phyloP scores from a whole-genome alignment of 495 filamentous ascomycete species.

The Bombardia bombarda region DNA sequence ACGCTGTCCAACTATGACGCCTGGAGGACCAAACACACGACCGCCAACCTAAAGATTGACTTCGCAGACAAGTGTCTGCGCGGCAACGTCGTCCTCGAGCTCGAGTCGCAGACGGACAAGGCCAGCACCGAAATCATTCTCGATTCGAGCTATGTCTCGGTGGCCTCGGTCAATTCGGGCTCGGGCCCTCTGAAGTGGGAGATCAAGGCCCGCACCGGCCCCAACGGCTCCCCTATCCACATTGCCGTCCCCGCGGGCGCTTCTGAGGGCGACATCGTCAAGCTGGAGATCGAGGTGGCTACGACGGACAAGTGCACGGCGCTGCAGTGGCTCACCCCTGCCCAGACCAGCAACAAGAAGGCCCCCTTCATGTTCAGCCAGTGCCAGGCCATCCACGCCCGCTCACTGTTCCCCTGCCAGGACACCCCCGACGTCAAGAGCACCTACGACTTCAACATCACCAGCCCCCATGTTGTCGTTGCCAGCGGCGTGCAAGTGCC shows the following conservation, averaged over 20 bases:
- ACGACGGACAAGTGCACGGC: slow-evolving; percentile 87
- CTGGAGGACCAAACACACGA: slow-evolving; percentile 74
- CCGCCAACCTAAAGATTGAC: slow-evolving; percentile 68
- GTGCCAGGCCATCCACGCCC: slow-evolving; percentile 91
- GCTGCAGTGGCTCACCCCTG: slow-evolving; percentile 84
- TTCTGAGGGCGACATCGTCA: slow-evolving; percentile 52
- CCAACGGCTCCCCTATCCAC: slow-evolving; percentile 72
- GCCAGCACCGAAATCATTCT: slow-evolving; percentile 69
- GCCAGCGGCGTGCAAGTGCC: slow-evolving; percentile 74
- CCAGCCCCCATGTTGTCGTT: slow-evolving; percentile 77
- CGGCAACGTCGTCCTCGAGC: slow-evolving; percentile 65
- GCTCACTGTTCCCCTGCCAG: slow-evolving; percentile 92
- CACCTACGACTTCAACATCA: slow-evolving; percentile 80
- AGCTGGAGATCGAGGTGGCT: slow-evolving; percentile 48
- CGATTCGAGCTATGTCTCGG: slow-evolving; percentile 74
- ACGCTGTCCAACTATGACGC: slow-evolving; percentile 86
- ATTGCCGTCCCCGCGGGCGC: slow-evolving; percentile 59
- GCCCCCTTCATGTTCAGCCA: slow-evolving; percentile 97
- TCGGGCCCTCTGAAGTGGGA: slow-evolving; percentile 51
- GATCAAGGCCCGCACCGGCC: slow-evolving; percentile 57
- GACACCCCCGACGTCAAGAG: slow-evolving; percentile 94
- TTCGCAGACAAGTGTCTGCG: slow-evolving; percentile 67
- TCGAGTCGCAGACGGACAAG: slow-evolving; percentile 63
- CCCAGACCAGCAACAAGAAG: slow-evolving; percentile 87
- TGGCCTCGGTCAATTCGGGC: slow-evolving; percentile 59